Evolutionary conservation across 2,329 filamentous ascomycete genomes (phyloP), one percentile per base, ranked within the genome.

Genomic region (Pseudogymnoascus sp.): DNA sequence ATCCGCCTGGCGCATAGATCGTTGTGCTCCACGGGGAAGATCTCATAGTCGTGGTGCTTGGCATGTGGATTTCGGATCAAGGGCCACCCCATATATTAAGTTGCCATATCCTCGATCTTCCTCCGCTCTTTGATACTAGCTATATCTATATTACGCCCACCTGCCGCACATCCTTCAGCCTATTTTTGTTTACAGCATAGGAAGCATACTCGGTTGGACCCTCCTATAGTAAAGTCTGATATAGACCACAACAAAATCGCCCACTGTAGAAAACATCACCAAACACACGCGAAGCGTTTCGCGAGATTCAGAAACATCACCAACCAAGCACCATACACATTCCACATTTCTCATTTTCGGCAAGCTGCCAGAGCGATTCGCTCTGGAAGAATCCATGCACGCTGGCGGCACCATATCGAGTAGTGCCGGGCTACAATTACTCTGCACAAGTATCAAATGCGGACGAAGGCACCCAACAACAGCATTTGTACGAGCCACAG

Each of bases 311-410:
- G 67, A 70, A 69, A 67, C 70, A 66, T 65, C 70, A 71, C 29
- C 50, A 56, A 56, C 33, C 67, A 67, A 68, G 64, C 62, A 65
- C 64, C 65, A 70, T 69, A 65, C 68, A 68, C 64, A 65, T 71
- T 68, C 62, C 68, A 64, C 60, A 82, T 74, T 79, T 84, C 73
- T 82, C 83, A 79, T 81, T 76, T 77, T 80, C 83, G 80, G 84
- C 82, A 82, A 81, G 82, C 86, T 86, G 86, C 85, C 84, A 86
- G 86, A 84, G 86, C 86, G 85, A 80, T 78, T 82, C 82, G 86
- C 86, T 89, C 86, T 89, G 86, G 86, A 85, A 85, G 85, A 82
- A 85, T 84, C 85, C 82, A 88, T 88, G 85, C 77, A 83, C 84
- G 80, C 84, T 89, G 84, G 86, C 85, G 82, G 82, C 84, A 82